phyloP scores from a whole-genome alignment of 2,329 filamentous ascomycete species.

The Epichloe glyceriae region DNA sequence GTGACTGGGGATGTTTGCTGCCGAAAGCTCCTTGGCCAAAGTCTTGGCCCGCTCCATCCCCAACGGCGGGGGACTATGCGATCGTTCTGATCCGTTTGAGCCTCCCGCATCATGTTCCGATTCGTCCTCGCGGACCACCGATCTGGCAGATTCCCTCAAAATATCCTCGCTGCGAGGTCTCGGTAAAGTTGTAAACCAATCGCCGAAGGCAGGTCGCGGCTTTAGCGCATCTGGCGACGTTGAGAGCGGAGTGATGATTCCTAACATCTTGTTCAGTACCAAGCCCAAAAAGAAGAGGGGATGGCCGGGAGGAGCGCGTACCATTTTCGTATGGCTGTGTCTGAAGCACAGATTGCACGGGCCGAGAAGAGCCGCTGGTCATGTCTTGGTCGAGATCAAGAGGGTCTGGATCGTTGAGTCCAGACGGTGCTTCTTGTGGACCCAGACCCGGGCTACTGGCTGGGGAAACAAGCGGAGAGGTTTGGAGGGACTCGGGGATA shows the following conservation, averaged over 20 bases:
- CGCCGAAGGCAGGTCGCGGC: conserved; percentile 34
- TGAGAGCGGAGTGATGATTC: conserved; percentile 38
- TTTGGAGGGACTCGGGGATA: conserved; percentile 88
- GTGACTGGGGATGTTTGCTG: conserved; percentile 81
- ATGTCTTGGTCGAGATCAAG: conserved; percentile 47
- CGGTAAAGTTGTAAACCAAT: conserved; percentile 32
- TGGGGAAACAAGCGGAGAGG: conserved; percentile 84
- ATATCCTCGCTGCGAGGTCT: conserved; percentile 43
- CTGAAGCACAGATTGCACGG: conserved; percentile 30
- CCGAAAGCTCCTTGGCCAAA: conserved; percentile 75
- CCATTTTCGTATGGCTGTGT: conserved; percentile 17
- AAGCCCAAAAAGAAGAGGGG: conserved; percentile 1
- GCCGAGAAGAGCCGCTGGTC: conserved; percentile 24
- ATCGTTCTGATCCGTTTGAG: conserved; percentile 37
- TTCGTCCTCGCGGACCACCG: conserved; percentile 21
- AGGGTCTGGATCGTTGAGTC: conserved; percentile 54
- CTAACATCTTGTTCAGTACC: conserved; percentile 15
- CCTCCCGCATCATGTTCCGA: conserved; percentile 22
- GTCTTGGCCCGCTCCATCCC: conserved; percentile 70
- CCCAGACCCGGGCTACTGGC: conserved; percentile 65
- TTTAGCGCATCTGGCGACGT: conserved; percentile 38
- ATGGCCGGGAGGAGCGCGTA: conserved; percentile 8
- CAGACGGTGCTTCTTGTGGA: conserved; percentile 19
- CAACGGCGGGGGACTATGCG: conserved; percentile 65
- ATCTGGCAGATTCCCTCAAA: conserved; percentile 34